Percentiles rank a stretch among this genome's conserved stretches.
Evolutionary conservation across 352 stramenopile species (phyloP).

Genomic region (Hyaloperonospora arabidopsidis): DNA sequence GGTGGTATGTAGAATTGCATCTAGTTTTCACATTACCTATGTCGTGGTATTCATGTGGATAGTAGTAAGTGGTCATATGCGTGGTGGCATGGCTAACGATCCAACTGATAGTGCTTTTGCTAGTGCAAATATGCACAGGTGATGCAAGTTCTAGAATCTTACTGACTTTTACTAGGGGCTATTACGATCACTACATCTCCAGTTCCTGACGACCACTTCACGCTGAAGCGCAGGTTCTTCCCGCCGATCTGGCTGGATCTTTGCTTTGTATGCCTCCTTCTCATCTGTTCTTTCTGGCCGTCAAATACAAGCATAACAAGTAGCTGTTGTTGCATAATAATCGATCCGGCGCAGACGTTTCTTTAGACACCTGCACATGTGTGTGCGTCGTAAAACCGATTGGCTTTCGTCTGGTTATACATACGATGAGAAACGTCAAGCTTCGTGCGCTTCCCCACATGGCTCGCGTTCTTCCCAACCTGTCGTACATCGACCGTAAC

Average conservation of each 20-base stretch:
- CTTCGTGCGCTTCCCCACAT: conserved; percentile 52
- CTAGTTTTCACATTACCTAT: too few relatives aligned
- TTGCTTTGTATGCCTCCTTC: conserved; percentile 29
- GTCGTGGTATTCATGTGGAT: too few relatives aligned
- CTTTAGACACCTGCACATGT: too few relatives aligned
- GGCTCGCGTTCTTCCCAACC: conserved; percentile 41
- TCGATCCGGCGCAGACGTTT: too few relatives aligned
- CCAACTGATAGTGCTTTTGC: conserved; percentile 21
- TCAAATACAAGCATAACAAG: too few relatives aligned
- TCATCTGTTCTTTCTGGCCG: conserved; percentile 68
- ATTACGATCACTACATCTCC: conserved; percentile 37
- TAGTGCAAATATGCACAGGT: conserved; percentile 23
- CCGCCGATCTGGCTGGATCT: conserved; percentile 25
- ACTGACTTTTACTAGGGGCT: conserved; percentile 38
- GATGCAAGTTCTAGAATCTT: conserved; percentile 38
- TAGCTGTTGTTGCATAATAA: too few relatives aligned
- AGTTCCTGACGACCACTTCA: conserved; percentile 54
- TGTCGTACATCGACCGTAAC: conserved; percentile 53
- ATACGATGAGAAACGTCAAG: conserved; percentile 70
- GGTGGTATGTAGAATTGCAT: too few relatives aligned
- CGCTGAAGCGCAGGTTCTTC: conserved; percentile 40
- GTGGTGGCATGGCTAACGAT: conserved; percentile 19
- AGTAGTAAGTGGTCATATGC: conserved; percentile 7
- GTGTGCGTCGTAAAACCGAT: too few relatives aligned
- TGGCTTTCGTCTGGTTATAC: too few relatives aligned